Base-by-base conservation (phyloP, 495 filamentous ascomycete species). In the Glarea lozoyensis region DNA sequence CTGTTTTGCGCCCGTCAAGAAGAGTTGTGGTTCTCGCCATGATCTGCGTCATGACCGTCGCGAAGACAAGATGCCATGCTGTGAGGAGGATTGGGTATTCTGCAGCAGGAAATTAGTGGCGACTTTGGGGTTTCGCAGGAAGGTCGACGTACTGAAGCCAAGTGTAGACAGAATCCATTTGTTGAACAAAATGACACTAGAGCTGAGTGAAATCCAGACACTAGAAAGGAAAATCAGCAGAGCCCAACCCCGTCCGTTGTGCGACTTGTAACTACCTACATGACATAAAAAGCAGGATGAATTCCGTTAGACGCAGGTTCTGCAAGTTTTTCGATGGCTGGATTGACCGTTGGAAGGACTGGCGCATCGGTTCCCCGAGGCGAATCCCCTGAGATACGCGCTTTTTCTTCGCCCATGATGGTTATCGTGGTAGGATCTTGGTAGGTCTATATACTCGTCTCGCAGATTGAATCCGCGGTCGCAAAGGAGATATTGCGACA, bases 111-210 rank as follows among this genome's bases (percentile, higher is more conserved):
- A n/a, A n/a, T n/a, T n/a, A n/a, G n/a, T n/a, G n/a, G n/a, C n/a
- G n/a, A n/a, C n/a, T n/a, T n/a, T n/a, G n/a, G 58, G 57, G 22
- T 42, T 38, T 38, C 31, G 44, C 39, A 31, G 29, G 18, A 11
- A 10, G 11, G 16, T n/a, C 33, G 42, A 29, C 54, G 36, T 48
- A 57, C 54, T 69, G 72, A 96, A 98, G 39, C 82, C 68, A 51
- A 78, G 73, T 20, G 77, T 84, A 55, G 85, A 79, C 41, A 97
- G 75, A 51, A 98, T 88, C 77, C 85, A 90, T 77, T 98, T 98
- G 81, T 98, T 97, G 82, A 95, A 98, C 32, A 97, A 68, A 55
- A 98, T 98, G 49, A 94, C 87, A 49, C 78, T 84, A 23, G 90
- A 95, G 60, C 88, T 94, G 55, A 94, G 66, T 42, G 77, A 62